Evolutionary conservation across 805 yeast species (phyloP), one percentile per base, ranked within the genome.

Genomic region (Pichia nanzhaoensis): DNA sequence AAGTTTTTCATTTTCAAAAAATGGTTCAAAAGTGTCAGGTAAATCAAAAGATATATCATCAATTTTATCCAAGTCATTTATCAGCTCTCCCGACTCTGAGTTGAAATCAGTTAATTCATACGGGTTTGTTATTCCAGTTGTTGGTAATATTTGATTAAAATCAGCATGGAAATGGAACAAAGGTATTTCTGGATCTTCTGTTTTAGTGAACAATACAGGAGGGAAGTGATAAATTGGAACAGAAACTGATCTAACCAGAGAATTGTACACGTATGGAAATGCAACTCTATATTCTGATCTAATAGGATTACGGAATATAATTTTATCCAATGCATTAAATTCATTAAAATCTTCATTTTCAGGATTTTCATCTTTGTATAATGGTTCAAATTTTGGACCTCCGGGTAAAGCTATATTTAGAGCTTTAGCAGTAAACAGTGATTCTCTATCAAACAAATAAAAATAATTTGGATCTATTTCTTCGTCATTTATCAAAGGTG

Each of bases 301-400:
- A 32, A 88, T 67, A 0, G 87, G 86, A 14, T 68, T 68, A 49
- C 99, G 73, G 64, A 86, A 83, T 19, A 93, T 88, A 20, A 89
- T 79, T 58, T 96, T 69, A 57, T 90, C 96, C 34, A 91, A 74
- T 8, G 95, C 77, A 56, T 90, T 90, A 66, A 93, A 90, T 61
- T 91, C 98, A 44, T 85, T 87, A 62, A 75, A 84, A 59, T 90
- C 97, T 48, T 84, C 91, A 22, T 62, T 60, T 38, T 79, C 84
- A 22, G 73, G 72, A 53, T 80, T 80, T 33, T 70, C 67, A 42
- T 82, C 85, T 49, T 81, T 79, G 64, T 72, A 78, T 14, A 90
- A 64, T 0, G 95, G 95, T 65, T 90, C 98, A 63, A 89, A 93
- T 59, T 84, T 86, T 12, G 99, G 98, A 0, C 99, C 99, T 12